phyloP scores from a whole-genome alignment of 192 early-diverging fungal genomes.

The Ambispora gerdemannii region DNA sequence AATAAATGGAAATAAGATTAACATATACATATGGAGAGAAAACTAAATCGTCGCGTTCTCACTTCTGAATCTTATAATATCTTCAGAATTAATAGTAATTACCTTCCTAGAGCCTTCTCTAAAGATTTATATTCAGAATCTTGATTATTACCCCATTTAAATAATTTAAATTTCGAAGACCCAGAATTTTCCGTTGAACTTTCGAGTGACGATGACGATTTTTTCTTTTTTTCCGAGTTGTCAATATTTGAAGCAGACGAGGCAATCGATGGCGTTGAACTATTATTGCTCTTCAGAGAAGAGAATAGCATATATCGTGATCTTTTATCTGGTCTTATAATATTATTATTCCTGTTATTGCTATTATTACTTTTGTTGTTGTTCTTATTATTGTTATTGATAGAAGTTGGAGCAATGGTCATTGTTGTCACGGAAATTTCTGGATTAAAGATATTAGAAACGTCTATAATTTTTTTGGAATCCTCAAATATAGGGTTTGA shows the following conservation, averaged over 20 bases:
- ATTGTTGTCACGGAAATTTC: background rate
- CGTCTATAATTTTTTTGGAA: too few relatives aligned
- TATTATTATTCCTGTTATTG: background rate
- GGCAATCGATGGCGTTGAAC: background rate
- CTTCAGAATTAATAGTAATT: background rate
- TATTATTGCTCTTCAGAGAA: background rate
- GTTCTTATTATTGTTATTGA: background rate
- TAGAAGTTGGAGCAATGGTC: background rate
- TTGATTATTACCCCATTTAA: slow-evolving; percentile 16
- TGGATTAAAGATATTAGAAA: too few relatives aligned
- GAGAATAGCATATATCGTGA: background rate
- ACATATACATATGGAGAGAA: background rate
- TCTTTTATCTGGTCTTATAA: background rate
- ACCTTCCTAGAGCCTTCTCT: slow-evolving; percentile 21
- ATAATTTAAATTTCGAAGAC: slow-evolving; percentile 18
- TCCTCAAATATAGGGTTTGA: too few relatives aligned
- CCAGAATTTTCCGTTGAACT: background rate
- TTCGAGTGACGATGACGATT: background rate
- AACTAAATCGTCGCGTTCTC: background rate
- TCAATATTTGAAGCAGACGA: background rate
- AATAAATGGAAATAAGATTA: too few relatives aligned
- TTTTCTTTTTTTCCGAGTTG: background rate
- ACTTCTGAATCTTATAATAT: background rate
- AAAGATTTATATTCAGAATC: slow-evolving; percentile 23
- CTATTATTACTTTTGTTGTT: background rate